These are phyloP conservation scores for Panus rudis DNA, from an alignment of 768 basidiomycete species.

Conservation along the genomic window DNA sequence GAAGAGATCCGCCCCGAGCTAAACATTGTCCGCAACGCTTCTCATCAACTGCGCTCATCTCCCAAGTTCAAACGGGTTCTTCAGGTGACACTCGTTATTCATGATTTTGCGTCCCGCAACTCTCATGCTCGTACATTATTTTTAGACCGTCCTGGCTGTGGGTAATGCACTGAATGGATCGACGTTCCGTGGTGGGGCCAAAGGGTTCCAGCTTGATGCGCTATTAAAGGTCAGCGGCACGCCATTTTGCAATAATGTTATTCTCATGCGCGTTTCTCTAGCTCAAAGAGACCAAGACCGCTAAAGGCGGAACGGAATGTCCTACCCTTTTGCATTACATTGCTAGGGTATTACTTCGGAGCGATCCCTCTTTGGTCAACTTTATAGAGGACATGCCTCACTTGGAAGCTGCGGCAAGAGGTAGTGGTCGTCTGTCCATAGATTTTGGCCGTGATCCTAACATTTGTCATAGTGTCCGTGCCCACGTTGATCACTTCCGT, in stretches of 20 bases:
- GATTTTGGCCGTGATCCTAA: background rate
- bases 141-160: conserved; percentile 61
- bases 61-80: conserved; percentile 61
- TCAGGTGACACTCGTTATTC: conserved; percentile 36
- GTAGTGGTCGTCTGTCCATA: conserved; percentile 29
- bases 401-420: conserved; percentile 75
- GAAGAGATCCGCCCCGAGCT: conserved; percentile 82
- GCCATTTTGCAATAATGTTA: background rate
- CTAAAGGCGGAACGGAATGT: conserved; percentile 57
- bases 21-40: conserved; percentile 63
- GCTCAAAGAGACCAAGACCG: conserved; percentile 81
- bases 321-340: conserved; percentile 90
- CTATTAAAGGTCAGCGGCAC: conserved; percentile 58
- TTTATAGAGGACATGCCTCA: conserved; percentile 80
- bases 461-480: conserved; percentile 53
- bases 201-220: conserved; percentile 79
- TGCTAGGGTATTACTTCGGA: conserved; percentile 64
- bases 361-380: conserved; percentile 54
- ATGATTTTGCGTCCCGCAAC: background rate
- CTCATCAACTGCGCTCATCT: conserved; percentile 59
- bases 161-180: conserved; percentile 82
- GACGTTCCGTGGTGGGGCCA: conserved; percentile 76
- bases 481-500: conserved; percentile 56
- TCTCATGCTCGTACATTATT: background rate
- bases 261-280: conserved; percentile 22